Conservation (phyloP, 2,329 filamentous ascomycete species). For the Leptographium procerum region DNA sequence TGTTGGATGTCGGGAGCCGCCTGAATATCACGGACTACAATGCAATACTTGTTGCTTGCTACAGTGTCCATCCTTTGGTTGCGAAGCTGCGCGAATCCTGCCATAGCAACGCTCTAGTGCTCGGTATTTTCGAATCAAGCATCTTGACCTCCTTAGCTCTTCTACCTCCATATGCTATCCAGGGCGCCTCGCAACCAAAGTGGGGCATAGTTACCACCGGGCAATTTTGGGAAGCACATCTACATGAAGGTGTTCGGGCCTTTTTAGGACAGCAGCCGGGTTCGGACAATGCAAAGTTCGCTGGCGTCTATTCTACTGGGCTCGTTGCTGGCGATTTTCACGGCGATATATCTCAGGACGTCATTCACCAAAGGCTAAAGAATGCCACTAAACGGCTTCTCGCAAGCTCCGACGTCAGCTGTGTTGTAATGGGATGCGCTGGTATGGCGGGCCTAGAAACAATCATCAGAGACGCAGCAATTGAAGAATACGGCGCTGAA, state of each 20-base stretch:
- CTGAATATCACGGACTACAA: conserved; percentile 41
- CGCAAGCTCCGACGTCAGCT: conserved; percentile 41
- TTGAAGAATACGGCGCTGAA: conserved; percentile 50
- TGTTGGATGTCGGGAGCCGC: conserved; percentile 36
- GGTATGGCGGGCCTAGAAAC: conserved; percentile 81
- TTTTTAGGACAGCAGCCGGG: conserved; percentile 45
- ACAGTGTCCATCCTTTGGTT: conserved; percentile 73
- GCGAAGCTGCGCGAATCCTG: conserved; percentile 32
- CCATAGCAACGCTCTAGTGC: conserved; percentile 38
- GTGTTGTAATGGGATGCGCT: conserved; percentile 76
- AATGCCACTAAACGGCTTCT: conserved; percentile 60
- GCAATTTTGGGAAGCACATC: conserved; percentile 66
- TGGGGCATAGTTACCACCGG: conserved; percentile 91
- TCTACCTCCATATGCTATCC: conserved; percentile 20
- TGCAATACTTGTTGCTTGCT: conserved; percentile 80
- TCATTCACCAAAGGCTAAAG: conserved; percentile 55
- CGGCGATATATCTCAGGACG: conserved; percentile 47
- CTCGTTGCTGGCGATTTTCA: conserved; percentile 73
- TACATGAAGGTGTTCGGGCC: conserved; percentile 50
- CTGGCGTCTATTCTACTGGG: conserved; percentile 72
- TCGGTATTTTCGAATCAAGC: conserved; percentile 82
- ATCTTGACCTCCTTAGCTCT: conserved; percentile 52
- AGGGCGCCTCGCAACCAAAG: conserved; percentile 18
- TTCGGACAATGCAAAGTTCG: conserved; percentile 43
- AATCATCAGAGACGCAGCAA: conserved; percentile 59